Percentiles rank a stretch among this genome's conserved stretches.
Conservation (phyloP, 257 asterid genomes). For the Solanum pinnatisectum region DNA sequence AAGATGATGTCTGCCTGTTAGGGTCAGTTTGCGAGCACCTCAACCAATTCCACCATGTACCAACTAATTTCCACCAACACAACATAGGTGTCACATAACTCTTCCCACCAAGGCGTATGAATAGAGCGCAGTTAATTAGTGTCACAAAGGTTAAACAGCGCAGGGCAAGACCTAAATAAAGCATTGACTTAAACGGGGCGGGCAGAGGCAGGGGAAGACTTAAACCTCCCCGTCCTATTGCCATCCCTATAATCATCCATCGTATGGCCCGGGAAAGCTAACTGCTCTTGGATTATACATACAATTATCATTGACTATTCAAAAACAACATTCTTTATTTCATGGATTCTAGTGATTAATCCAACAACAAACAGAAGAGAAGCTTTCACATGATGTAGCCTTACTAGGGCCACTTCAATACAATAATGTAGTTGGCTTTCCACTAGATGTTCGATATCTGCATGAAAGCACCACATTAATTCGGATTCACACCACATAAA, state of each 20-base stretch:
- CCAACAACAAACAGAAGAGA: neutral
- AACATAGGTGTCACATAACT: neutral
- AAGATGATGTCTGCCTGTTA: rapidly evolving
- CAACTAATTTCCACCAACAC: neutral
- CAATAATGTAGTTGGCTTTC: neutral
- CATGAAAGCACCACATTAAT: neutral
- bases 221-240: neutral
- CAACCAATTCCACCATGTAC: neutral
- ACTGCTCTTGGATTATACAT: slow-evolving; percentile 1
- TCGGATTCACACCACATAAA: neutral
- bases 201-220: rapidly evolving
- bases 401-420: neutral
- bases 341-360: neutral
- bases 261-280: slow-evolving; percentile 49
- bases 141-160: neutral
- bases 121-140: neutral
- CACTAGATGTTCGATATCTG: neutral
- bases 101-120: neutral
- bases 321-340: neutral
- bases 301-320: neutral
- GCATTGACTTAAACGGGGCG: neutral
- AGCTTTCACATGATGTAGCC: neutral
- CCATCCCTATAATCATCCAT: slow-evolving; percentile 25
- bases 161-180: neutral
- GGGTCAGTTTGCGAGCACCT: too few relatives aligned